Percentiles rank a stretch among this genome's conserved stretches.
Conservation (phyloP, 2,329 filamentous ascomycete genomes). For the Ceratocystis huliohia region DNA sequence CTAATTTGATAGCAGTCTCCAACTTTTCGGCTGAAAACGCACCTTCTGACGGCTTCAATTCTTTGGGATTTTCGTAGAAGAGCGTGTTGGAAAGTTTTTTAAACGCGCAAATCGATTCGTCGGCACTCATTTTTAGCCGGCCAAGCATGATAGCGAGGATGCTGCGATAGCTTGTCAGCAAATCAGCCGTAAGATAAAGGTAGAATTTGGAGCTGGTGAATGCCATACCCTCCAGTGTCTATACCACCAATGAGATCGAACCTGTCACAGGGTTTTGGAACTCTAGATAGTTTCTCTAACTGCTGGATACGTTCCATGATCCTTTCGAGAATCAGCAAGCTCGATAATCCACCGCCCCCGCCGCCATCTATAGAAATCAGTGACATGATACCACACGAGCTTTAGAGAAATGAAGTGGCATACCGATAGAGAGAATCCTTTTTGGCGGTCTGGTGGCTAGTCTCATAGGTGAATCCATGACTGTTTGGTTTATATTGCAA, state of each 20-base stretch:
- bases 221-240: slow-evolving; percentile 25
- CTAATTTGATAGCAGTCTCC: no score
- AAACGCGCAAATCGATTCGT: not conserved
- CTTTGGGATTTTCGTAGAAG: no score
- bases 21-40: no score
- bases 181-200: not conserved
- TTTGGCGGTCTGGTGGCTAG: no score
- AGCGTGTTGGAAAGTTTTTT: not conserved
- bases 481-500: no score
- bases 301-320: slow-evolving; percentile 24
- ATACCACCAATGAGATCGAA: slow-evolving; percentile 27
- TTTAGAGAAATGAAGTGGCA: no score
- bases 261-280: slow-evolving; percentile 25
- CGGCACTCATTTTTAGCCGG: not conserved
- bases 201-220: not conserved
- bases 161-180: not conserved
- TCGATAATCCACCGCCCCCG: slow-evolving; percentile 25
- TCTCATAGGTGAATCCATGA: no score
- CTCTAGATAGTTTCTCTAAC: slow-evolving; percentile 17
- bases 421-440: no score
- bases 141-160: not conserved
- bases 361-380: slow-evolving; percentile 22
- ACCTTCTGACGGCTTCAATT: no score
- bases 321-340: slow-evolving; percentile 24
- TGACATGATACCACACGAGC: no score